Evolutionary conservation across 768 basidiomycete species (phyloP).

Genomic region (Trametes villosa): DNA sequence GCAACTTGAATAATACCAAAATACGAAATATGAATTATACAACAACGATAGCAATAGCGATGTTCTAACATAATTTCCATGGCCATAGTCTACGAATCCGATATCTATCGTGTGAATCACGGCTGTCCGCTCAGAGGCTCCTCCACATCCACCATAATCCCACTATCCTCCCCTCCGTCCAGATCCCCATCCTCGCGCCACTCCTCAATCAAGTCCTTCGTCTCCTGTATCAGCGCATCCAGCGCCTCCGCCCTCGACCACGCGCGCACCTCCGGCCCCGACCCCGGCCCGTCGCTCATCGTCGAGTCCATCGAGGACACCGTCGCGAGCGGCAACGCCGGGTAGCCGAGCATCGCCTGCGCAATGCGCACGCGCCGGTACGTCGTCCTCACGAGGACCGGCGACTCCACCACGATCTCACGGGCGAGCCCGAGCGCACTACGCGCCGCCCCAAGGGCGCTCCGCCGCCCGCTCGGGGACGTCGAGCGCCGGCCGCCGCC

Average conservation of each 20-base stretch:
- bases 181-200: constrained; percentile 41
- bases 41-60: no score
- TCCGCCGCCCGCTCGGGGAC: constrained; percentile 11
- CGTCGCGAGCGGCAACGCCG: constrained; percentile 53
- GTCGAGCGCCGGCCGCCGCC: constrained; percentile 1
- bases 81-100: background rate
- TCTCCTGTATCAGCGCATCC: constrained; percentile 56
- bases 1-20: no score
- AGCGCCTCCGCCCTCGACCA: constrained; percentile 63
- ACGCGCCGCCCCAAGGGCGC: constrained; percentile 10
- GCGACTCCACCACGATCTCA: constrained; percentile 52
- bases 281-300: constrained; percentile 20
- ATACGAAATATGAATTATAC: no score
- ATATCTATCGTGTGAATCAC: background rate
- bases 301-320: constrained; percentile 36
- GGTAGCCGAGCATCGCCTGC: constrained; percentile 67
- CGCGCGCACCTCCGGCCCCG: constrained; percentile 36
- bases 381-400: constrained; percentile 57
- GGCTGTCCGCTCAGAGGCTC: constrained; percentile 15
- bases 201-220: constrained; percentile 60
- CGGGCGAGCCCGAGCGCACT: constrained; percentile 34
- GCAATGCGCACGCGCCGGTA: constrained; percentile 65
- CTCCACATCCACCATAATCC: constrained; percentile 26
- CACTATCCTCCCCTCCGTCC: constrained; percentile 25
- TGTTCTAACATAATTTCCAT: background rate